Evolutionary conservation across 225 moss, liverwort and hornwort genomes (phyloP).

Genomic region (Straminergon stramineum): DNA sequence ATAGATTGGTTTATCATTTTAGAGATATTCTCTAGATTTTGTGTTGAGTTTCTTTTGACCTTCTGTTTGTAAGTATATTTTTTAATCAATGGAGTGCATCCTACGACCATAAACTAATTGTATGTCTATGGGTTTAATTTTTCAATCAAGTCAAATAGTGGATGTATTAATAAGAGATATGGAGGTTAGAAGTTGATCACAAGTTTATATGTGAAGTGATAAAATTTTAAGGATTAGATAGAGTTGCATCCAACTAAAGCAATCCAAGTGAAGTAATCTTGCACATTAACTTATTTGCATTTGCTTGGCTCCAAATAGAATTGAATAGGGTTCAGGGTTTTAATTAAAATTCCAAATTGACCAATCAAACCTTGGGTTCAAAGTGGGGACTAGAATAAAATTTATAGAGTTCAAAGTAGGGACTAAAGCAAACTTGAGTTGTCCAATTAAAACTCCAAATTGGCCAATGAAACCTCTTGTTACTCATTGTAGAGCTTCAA

Average conservation of each 20-base stretch:
- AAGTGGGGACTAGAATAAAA: too few relatives aligned
- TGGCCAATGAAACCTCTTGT: neutral
- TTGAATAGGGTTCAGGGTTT: too few relatives aligned
- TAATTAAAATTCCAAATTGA: neutral
- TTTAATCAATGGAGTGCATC: neutral
- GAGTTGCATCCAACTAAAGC: fast-evolving
- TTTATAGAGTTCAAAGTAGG: neutral
- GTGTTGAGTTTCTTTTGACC: neutral
- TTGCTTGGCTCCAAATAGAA: neutral
- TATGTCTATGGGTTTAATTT: too few relatives aligned
- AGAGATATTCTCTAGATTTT: neutral
- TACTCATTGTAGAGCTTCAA: fast-evolving
- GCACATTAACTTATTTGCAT: neutral
- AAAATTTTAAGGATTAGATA: neutral
- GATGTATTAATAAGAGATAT: neutral
- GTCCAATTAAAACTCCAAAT: neutral
- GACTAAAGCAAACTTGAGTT: neutral
- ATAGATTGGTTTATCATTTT: neutral
- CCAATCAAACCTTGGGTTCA: neutral
- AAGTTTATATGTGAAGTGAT: neutral
- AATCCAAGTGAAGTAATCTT: neutral
- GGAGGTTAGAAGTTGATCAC: neutral
- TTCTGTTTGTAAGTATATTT: neutral
- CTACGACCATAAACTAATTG: neutral
- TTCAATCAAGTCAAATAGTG: neutral